phyloP scores from a whole-genome alignment of 2,329 filamentous ascomycete genomes.

The Geosmithia morbida region DNA sequence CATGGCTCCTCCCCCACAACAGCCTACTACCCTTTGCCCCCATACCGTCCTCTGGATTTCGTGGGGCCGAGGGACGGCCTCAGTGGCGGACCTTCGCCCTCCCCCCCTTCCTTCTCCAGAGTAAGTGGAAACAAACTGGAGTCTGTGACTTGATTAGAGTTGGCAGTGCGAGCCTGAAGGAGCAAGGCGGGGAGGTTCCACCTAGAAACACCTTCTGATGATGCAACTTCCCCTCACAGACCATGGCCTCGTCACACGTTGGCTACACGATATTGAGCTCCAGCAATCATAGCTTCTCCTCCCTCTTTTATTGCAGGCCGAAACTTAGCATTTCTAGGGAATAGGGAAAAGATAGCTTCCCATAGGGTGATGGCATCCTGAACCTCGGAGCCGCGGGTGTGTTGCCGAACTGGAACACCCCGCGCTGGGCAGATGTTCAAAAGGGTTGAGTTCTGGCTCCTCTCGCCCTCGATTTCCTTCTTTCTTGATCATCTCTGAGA shows the following conservation, averaged over 20 bases:
- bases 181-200: too few relatives aligned
- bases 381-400: background rate
- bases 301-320: too few relatives aligned
- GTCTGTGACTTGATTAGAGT: too few relatives aligned
- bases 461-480: background rate
- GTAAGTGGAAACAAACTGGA: too few relatives aligned
- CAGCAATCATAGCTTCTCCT: too few relatives aligned
- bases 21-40: background rate
- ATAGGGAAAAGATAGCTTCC: background rate
- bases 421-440: background rate
- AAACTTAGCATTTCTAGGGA: too few relatives aligned
- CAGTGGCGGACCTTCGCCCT: too few relatives aligned
- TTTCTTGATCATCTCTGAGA: background rate
- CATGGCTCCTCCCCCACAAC: background rate
- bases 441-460: background rate
- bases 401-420: background rate
- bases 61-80: too few relatives aligned
- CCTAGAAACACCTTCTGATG: too few relatives aligned
- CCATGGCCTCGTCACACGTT: background rate
- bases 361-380: background rate
- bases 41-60: background rate
- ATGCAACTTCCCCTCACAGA: background rate
- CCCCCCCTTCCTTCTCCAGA: too few relatives aligned
- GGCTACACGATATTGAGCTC: background rate
- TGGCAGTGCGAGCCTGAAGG: too few relatives aligned